Evolutionary conservation across 2,329 filamentous ascomycete species (phyloP), one percentile per base, ranked within the genome.

Genomic region (Fusarium sp.): DNA sequence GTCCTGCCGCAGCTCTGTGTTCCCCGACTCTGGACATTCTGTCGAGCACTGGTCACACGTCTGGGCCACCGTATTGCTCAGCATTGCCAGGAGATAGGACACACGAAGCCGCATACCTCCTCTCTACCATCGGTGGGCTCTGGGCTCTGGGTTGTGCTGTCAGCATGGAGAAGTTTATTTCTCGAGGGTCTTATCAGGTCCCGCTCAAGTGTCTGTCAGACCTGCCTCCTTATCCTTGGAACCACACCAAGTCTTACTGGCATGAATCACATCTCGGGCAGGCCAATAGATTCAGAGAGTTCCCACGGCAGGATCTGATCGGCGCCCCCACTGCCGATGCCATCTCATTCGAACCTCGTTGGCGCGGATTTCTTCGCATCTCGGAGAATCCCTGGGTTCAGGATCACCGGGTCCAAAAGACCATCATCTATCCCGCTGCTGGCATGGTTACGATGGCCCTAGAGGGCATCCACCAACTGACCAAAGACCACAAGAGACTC

Each of bases 171-270:
- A 76, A 75, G 16, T 73, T 82, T 23, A 73, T 81, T 23, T 74
- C 70, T 30, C 77, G 74, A 37, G 68, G 70, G 1, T 48, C 68
- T 8, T 45, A 60, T 13, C 65, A 70, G 16, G n/a, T 35, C 9
- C 63, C 41, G 5, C 76, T 76, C n/a, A 81, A 80, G 63, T 84
- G 84, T 23, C 79, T 90, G 4, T 74, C 81, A 1, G 84, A 86
- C 67, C 77, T 90, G 35, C 88, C 89, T 2, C 82, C 84, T 1
- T 90, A 90, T 68, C 84, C 86, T 3, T 90, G 88, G 88, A 88
- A 90, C 34, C 88, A 90, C 67, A 79, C 81, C 30, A 87, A 84
- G 30, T 80, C 77, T 1, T 88, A 89, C 76, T 90, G 88, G 88
- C 84, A 88, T 68, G 88, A 90, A 68, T 86, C 86, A 2, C 84